Evolutionary conservation across 495 filamentous ascomycete genomes (phyloP).

Genomic region (Hyaloscypha hepaticicola): DNA sequence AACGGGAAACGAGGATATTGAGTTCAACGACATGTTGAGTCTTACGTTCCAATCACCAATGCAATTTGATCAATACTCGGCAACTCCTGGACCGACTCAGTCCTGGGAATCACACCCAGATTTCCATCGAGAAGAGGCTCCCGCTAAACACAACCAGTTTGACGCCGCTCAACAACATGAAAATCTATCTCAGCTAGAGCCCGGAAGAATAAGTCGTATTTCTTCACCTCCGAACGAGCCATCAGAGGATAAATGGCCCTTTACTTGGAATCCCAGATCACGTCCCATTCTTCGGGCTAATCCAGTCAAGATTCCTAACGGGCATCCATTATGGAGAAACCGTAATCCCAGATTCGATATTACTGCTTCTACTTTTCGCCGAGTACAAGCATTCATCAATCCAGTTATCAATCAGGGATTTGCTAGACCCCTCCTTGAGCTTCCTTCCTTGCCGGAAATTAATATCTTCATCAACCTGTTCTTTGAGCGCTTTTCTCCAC

Average conservation of each 20-base stretch:
- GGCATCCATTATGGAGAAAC: background rate
- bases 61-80: too few species aligned
- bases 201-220: too few species aligned
- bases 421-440: background rate
- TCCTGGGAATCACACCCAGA: too few species aligned
- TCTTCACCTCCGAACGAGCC: background rate
- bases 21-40: too few species aligned
- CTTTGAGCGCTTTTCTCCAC: constrained; percentile 8
- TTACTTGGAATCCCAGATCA: constrained; percentile 8
- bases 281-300: background rate
- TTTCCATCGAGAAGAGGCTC: too few species aligned
- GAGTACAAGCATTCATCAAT: constrained; percentile 2
- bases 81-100: too few species aligned
- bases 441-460: constrained; percentile 1
- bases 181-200: too few species aligned
- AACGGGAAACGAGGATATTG: too few species aligned
- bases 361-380: background rate
- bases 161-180: too few species aligned
- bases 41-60: too few species aligned
- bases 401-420: background rate
- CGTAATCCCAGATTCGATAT: constrained; percentile 14
- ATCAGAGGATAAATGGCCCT: constrained; percentile 11
- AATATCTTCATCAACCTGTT: constrained; percentile 13
- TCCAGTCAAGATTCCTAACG: constrained; percentile 1
- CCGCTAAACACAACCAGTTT: too few species aligned